A percentile compares a stretch with the other conserved stretches of the same genome.
These are phyloP conservation scores for Cutaneotrichosporon cutaneum DNA, from an alignment of 1,284 basidiomycete species.

Conservation along the genomic window DNA sequence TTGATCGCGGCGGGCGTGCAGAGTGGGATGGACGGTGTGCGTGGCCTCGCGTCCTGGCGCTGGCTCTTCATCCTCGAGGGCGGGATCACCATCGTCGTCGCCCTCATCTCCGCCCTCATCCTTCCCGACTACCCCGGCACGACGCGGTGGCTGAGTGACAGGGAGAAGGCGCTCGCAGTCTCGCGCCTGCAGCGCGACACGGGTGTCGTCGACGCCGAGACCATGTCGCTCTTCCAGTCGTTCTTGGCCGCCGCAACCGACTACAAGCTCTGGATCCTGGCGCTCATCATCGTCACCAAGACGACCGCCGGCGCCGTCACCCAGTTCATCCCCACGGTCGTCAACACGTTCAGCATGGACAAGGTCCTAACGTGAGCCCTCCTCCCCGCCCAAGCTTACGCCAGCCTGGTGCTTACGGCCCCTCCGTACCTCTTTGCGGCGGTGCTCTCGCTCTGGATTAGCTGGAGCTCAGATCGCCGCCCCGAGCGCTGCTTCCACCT, in stretches of 20 bases:
- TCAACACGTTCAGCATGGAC: constrained; percentile 37
- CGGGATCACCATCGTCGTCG: constrained; percentile 35
- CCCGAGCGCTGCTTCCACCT: constrained; percentile 45
- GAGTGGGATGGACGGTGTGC: constrained; percentile 18
- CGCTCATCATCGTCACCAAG: constrained; percentile 28
- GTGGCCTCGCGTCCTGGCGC: constrained; percentile 19
- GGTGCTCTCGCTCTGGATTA: constrained; percentile 31
- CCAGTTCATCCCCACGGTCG: constrained; percentile 35
- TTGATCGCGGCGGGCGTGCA: constrained; percentile 35
- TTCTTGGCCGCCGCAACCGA: constrained; percentile 30
- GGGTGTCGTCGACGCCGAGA: constrained; percentile 23
- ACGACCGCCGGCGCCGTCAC: constrained; percentile 30
- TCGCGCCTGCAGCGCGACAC: constrained; percentile 22
- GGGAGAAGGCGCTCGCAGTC: constrained; percentile 38
- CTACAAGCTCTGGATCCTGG: constrained; percentile 33
- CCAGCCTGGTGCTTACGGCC: constrained; percentile 39
- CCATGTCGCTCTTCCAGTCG: constrained; percentile 19
- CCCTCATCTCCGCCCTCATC: constrained; percentile 34
- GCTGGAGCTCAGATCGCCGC: constrained; percentile 28
- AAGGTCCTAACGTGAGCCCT: constrained; percentile 30
- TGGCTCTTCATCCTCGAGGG: constrained; percentile 33
- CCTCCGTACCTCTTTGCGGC: constrained; percentile 42
- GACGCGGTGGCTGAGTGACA: constrained; percentile 48
- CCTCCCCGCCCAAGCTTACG: constrained; percentile 26
- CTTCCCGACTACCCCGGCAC: constrained; percentile 52